These are phyloP conservation scores for Penicillium waksmanii DNA, from an alignment of 495 filamentous ascomycete species.

Conservation along the genomic window DNA sequence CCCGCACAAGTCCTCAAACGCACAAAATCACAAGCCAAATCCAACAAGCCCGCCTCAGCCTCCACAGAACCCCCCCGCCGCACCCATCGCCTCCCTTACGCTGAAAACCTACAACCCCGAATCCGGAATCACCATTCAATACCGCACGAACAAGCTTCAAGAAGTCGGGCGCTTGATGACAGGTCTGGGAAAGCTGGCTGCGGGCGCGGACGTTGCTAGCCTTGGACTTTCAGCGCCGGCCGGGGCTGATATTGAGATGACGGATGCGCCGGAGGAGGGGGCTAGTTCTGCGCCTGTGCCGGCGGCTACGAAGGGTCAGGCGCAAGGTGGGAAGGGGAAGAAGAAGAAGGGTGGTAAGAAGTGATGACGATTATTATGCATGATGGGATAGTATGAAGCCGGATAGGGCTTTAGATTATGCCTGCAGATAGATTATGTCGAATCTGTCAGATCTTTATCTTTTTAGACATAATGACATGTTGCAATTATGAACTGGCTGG, in stretches of 20 bases:
- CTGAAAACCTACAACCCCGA: conserved; percentile 90
- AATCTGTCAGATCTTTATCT: neutral
- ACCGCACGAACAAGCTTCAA: conserved; percentile 85
- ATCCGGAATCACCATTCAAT: conserved; percentile 83
- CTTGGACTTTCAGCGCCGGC: conserved; percentile 48
- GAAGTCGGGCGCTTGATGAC: conserved; percentile 84
- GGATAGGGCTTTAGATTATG: neutral
- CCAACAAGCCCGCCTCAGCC: conserved; percentile 25
- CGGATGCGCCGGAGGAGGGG: conserved; percentile 33
- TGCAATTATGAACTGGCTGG: conserved; percentile 11
- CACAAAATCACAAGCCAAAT: conserved; percentile 26
- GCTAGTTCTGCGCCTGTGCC: conserved; percentile 13
- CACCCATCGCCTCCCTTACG: conserved; percentile 65
- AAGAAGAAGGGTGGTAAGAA: conserved; percentile 26
- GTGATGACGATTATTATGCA: conserved; percentile 21
- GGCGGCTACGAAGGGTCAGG: conserved; percentile 21
- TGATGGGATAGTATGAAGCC: neutral
- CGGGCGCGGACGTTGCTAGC: conserved; percentile 61
- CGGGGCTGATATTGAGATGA: conserved; percentile 43
- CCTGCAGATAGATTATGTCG: neutral
- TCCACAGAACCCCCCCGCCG: conserved; percentile 33
- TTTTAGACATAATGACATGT: conserved; percentile 26
- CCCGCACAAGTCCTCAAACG: conserved; percentile 33
- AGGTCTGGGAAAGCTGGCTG: conserved; percentile 68
- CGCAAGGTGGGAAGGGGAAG: conserved; percentile 38